These are phyloP conservation scores for Cordyceps pruinosa DNA, from an alignment of 2,329 filamentous ascomycete species.

Conservation along the genomic window DNA sequence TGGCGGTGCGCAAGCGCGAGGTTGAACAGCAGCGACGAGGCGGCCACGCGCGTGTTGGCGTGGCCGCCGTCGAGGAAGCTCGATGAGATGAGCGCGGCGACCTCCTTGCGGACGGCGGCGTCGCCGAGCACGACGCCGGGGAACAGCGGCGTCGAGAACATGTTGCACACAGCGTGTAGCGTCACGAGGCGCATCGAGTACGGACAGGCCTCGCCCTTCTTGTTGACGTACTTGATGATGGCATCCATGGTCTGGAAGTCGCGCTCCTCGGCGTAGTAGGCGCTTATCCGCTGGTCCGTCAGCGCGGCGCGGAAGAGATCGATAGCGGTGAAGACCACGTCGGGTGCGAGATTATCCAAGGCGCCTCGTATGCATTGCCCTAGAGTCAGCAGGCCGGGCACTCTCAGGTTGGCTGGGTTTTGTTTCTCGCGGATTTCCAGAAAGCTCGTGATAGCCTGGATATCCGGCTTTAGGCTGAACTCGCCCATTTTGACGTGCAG, in stretches of 20 bases:
- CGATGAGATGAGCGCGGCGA: conserved; percentile 65
- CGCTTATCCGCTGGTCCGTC: conserved; percentile 69
- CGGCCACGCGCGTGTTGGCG: conserved; percentile 68
- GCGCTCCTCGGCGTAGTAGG: conserved; percentile 73
- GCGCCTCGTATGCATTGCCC: conserved; percentile 52
- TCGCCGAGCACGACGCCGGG: conserved; percentile 53
- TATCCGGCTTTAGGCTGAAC: conserved; percentile 44
- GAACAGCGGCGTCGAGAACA: conserved; percentile 72
- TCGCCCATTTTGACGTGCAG: conserved; percentile 69
- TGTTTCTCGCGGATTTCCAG: conserved; percentile 52
- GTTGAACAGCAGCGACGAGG: conserved; percentile 79
- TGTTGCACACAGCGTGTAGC: conserved; percentile 75
- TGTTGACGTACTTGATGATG: conserved; percentile 54
- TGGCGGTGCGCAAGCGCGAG: conserved; percentile 65
- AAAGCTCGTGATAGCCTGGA: conserved; percentile 63
- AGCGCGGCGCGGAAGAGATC: conserved; percentile 77
- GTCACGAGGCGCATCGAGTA: conserved; percentile 81
- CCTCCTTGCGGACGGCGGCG: conserved; percentile 43
- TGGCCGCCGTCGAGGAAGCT: conserved; percentile 74
- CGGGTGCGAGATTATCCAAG: conserved; percentile 49
- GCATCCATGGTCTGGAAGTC: conserved; percentile 55
- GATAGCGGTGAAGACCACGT: conserved; percentile 71
- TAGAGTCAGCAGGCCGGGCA: conserved; percentile 65
- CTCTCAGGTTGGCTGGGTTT: conserved; percentile 51
- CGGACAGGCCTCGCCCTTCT: conserved; percentile 49